Base-by-base conservation (phyloP, 352 stramenopile genomes). In the Plasmopara halstedii region DNA sequence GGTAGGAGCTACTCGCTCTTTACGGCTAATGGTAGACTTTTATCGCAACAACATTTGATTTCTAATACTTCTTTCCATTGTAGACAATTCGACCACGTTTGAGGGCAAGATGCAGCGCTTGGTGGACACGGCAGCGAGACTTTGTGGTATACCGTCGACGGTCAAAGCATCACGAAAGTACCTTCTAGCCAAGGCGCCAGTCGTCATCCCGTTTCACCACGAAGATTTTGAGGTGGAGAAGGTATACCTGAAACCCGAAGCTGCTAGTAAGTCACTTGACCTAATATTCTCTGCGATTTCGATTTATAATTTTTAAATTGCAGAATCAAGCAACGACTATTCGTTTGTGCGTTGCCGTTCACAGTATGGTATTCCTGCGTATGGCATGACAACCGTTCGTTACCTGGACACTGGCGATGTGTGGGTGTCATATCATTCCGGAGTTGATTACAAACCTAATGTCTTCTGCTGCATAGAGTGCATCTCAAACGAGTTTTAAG, bases 181-280 rank as follows among this genome's bases (percentile, higher is more conserved):
- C 29, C 31, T 86, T 38, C 63, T 89, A 22, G 38, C 56, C 22
- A 82, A 70, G 41, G 56, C 60, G 3, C 58, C 68, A 4, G 54
- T 67, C 17, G 59, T 80, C 21, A 83, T 88, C 46, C 72, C 74
- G 37, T 81, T 92, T 50, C 73, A 89, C 47, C 73, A 88, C 56
- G 77, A 92, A 35, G 77, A 87, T 36, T 92, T 92, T 55, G 80
- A 92, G 51, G 80, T 92, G 27, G 80, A 92, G 52, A 92, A 92
- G 43, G 69, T 89, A 21, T 92, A 92, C 37, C 55, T 92, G 18
- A 85, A 83, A 42, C 77, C 76, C 1, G 78, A 87, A 33, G 68
- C 70, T 48, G 64, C 70, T 2, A 70, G 69, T 82, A 47, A 22
- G 65, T 62, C 26, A 1, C 0, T 19, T 17, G 19, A 20, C 26